Conservation (phyloP, 2,329 filamentous ascomycete genomes). For the Cladophialophora psammophila region DNA sequence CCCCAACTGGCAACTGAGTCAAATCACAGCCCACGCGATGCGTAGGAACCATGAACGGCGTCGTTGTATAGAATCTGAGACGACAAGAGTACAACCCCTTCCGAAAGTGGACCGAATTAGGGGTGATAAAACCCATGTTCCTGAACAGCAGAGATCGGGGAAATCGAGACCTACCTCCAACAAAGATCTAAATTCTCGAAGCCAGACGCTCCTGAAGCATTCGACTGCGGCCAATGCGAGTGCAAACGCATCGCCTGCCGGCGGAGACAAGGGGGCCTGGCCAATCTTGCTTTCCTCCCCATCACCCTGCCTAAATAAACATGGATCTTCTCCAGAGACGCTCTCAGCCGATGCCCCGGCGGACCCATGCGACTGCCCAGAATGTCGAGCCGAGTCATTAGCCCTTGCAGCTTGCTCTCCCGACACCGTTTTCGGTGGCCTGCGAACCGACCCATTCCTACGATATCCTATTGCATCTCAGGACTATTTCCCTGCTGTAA, state of each 20-base stretch:
- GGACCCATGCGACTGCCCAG: slow-evolving; percentile 6
- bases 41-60: slow-evolving; percentile 16
- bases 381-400: slow-evolving; percentile 6
- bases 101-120: neutral
- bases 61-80: neutral
- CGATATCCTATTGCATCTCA: slow-evolving; percentile 25
- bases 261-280: neutral
- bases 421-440: slow-evolving; percentile 29
- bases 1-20: slow-evolving; percentile 13
- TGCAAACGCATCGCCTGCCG: neutral
- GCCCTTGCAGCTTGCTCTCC: slow-evolving; percentile 5
- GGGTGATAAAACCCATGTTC: neutral
- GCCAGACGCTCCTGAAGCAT: neutral
- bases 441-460: slow-evolving; percentile 26
- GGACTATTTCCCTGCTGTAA: slow-evolving; percentile 28
- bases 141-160: neutral
- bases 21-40: slow-evolving; percentile 20
- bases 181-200: neutral
- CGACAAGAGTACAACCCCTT: neutral
- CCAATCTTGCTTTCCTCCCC: neutral
- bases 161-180: neutral
- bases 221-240: neutral
- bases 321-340: slow-evolving; percentile 2
- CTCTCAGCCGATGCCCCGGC: neutral
- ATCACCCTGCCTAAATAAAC: neutral